These are phyloP conservation scores for Hyaloscypha variabilis DNA, from an alignment of 495 filamentous ascomycete genomes.

Conservation along the genomic window DNA sequence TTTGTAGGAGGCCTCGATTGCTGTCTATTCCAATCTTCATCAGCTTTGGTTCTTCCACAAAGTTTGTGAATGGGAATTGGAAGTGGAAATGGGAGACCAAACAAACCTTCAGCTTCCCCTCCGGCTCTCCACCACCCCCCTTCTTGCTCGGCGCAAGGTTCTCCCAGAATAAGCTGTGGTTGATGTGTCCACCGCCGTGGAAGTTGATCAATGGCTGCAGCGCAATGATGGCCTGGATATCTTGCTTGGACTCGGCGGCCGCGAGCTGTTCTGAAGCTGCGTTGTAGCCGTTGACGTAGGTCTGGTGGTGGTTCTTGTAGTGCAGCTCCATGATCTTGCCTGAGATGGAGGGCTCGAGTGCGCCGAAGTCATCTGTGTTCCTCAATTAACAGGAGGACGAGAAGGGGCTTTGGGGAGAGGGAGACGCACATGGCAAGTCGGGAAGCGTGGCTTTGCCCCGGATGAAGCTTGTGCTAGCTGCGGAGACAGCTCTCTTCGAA, in stretches of 20 bases:
- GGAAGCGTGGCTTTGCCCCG: conserved; percentile 91
- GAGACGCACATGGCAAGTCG: conserved; percentile 81
- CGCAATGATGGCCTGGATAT: conserved; percentile 72
- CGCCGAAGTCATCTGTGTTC: conserved; percentile 77
- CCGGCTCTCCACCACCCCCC: conserved; percentile 79
- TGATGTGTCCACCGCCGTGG: conserved; percentile 92
- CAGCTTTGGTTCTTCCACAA: neutral
- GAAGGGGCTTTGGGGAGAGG: neutral
- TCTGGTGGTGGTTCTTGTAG: conserved; percentile 78
- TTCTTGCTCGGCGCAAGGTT: conserved; percentile 72
- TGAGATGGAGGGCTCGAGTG: conserved; percentile 92
- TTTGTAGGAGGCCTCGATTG: conserved; percentile 79
- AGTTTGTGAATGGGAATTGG: neutral
- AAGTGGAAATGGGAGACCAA: neutral
- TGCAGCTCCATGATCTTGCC: conserved; percentile 98
- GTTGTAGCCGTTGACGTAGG: conserved; percentile 78
- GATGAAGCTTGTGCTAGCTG: conserved; percentile 72
- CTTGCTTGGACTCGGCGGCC: conserved; percentile 56
- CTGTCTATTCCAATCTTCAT: conserved; percentile 41
- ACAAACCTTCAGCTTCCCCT: conserved; percentile 51
- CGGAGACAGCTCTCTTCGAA: conserved; percentile 51
- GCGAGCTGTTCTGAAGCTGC: conserved; percentile 60
- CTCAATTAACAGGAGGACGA: neutral
- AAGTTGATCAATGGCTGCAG: conserved; percentile 92
- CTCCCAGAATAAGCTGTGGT: conserved; percentile 94